Base-by-base conservation (phyloP, 495 filamentous ascomycete species). In the Neurospora terricola region DNA sequence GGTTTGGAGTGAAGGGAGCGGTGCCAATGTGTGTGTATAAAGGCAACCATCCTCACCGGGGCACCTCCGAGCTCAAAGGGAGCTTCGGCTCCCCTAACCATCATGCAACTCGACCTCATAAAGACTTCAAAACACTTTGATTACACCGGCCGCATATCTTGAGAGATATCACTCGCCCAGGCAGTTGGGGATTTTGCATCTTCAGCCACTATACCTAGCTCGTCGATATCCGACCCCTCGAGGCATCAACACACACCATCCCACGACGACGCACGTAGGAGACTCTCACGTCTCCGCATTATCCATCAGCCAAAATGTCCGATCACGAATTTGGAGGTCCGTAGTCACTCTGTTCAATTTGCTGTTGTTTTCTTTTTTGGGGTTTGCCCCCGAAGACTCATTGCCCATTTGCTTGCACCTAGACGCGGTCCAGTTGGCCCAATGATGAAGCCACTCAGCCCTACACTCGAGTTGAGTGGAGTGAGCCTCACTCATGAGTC, bases 301-400 rank as follows among this genome's bases (percentile, higher is more conserved):
- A 59, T 23, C 30, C 23, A 73, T 70, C 69, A 68, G 74, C 30
- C 82, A 85, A 21, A 75, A 97, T 97, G 94, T 97, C 94, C 71
- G 94, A 97, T 80, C 90, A 94, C 76, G 94, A 97, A 79, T 94
- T 96, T 77, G 89, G 86, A 78, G 88, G 92, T 93, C 82, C 81
- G 90, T 87, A 7, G 4, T 4, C 21, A 38, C 36, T 23, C 38
- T 39, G 11, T 48, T 37, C 54, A 74, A 73, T 70, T 74, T 36
- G 39, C 73, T 73, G 39, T 38, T 48, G 78, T 79, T 77, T 72
- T 72, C 8, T 59, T 81, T 75, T 54, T 14, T 5, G 23, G 21
- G 5, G 1, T 54, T 27, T 45, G n/a, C n/a, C 10, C 74, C 75
- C 40, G 38, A 48, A 69, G 23, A 37, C 69, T 72, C 42, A 7